These are phyloP conservation scores for Nigrospora sphaerica DNA, from an alignment of 2,329 filamentous ascomycete genomes.

Conservation along the genomic window DNA sequence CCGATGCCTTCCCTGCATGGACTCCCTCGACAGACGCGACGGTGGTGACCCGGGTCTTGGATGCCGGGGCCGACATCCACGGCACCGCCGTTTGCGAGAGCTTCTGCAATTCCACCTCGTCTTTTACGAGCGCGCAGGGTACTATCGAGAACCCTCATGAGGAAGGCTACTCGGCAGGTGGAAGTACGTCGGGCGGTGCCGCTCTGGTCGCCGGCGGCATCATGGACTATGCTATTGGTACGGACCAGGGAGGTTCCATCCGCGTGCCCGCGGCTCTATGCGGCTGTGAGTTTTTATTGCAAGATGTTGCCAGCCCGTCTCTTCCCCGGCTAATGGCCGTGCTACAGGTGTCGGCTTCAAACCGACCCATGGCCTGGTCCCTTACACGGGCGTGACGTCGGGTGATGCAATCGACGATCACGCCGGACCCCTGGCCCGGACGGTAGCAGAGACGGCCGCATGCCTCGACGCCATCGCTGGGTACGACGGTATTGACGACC, in stretches of 20 bases:
- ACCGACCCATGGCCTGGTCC: slow-evolving; percentile 42
- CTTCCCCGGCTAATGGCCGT: no score
- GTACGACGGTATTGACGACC: slow-evolving; percentile 40
- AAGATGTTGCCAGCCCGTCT: no score
- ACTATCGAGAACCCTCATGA: slow-evolving; percentile 36
- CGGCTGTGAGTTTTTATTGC: slow-evolving; percentile 16
- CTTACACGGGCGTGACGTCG: slow-evolving; percentile 40
- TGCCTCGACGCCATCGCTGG: slow-evolving; percentile 39
- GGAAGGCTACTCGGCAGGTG: slow-evolving; percentile 38
- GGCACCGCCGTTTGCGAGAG: slow-evolving; percentile 48
- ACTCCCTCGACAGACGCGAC: slow-evolving; percentile 45
- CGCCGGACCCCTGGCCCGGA: slow-evolving; percentile 33
- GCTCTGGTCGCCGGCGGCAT: slow-evolving; percentile 35
- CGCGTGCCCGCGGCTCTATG: slow-evolving; percentile 33
- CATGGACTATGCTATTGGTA: slow-evolving; percentile 37
- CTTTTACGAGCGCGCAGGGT: slow-evolving; percentile 38
- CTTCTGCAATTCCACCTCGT: slow-evolving; percentile 40
- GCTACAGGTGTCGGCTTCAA: slow-evolving; percentile 36
- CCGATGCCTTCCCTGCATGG: slow-evolving; percentile 41
- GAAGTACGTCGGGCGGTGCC: slow-evolving; percentile 39
- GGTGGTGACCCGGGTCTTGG: slow-evolving; percentile 40
- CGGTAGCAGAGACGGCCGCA: slow-evolving; percentile 30
- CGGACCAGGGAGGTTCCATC: slow-evolving; percentile 41
- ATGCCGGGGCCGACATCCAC: slow-evolving; percentile 41
- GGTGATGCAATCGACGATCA: slow-evolving; percentile 46